Percentiles rank a stretch among this genome's conserved stretches.
Conservation (phyloP, 2,329 filamentous ascomycete species). For the Hypoxylon sp. region DNA sequence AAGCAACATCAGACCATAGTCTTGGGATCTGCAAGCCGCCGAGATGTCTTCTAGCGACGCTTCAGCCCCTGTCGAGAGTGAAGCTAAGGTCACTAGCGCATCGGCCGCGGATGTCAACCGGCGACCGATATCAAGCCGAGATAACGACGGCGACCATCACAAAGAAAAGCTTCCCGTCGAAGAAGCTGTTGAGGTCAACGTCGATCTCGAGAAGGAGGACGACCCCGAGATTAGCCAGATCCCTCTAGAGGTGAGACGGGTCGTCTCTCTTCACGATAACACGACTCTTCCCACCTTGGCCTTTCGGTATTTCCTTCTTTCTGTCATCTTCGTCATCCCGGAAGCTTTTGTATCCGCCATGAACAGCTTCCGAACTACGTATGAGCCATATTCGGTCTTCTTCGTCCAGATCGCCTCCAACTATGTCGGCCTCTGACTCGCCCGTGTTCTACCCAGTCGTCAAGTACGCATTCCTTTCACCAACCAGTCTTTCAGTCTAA, state of each 20-base stretch:
- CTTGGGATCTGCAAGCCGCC: conserved; percentile 16
- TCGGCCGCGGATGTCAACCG: conserved; percentile 25
- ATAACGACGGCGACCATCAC: conserved; percentile 6
- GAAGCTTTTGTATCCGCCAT: conserved; percentile 70
- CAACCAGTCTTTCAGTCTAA: conserved; percentile 63
- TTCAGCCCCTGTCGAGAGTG: conserved; percentile 30
- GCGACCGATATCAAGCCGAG: conserved; percentile 16
- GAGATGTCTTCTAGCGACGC: conserved; percentile 35
- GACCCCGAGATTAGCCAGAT: conserved; percentile 66
- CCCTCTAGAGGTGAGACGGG: conserved; percentile 66
- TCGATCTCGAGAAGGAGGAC: conserved; percentile 56
- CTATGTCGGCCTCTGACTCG: conserved; percentile 67
- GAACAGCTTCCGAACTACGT: conserved; percentile 69
- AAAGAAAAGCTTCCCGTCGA: conserved; percentile 44
- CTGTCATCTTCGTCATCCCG: conserved; percentile 67
- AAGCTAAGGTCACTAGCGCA: conserved; percentile 41
- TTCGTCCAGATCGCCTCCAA: conserved; percentile 72
- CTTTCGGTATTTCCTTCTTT: conserved; percentile 70
- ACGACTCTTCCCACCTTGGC: conserved; percentile 68
- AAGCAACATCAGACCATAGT: conserved; percentile 11
- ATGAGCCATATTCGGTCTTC: conserved; percentile 70
- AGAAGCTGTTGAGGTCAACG: conserved; percentile 46
- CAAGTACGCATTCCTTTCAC: conserved; percentile 62
- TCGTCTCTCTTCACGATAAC: conserved; percentile 70
- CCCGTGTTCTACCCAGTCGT: conserved; percentile 63